Percentiles rank a stretch among this genome's conserved stretches.
Evolutionary conservation across 106 monocot species (phyloP).

Genomic region (Vanilla planifolia): DNA sequence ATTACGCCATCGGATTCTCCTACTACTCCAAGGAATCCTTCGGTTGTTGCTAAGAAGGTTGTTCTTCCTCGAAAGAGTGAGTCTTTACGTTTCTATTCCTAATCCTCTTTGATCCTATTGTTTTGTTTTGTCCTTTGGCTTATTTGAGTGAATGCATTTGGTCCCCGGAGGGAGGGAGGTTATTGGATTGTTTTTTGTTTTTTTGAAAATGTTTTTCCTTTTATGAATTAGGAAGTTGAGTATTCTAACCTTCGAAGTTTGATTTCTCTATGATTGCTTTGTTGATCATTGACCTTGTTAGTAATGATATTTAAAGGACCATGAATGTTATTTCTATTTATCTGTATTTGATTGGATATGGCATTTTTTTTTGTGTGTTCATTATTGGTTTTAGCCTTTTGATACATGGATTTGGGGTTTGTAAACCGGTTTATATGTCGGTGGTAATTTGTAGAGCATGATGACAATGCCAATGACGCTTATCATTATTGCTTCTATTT

Average conservation of each 20-base stretch:
- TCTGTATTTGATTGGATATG: too few relatives aligned
- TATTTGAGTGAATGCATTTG: conserved; percentile 3
- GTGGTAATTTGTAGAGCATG: too few relatives aligned
- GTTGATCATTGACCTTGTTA: neutral
- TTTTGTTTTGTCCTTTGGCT: neutral
- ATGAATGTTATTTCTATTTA: neutral
- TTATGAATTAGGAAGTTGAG: neutral
- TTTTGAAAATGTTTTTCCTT: too few relatives aligned
- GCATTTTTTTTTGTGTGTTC: too few relatives aligned
- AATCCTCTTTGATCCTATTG: neutral
- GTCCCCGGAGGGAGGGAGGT: neutral
- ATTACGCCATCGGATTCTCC: conserved; percentile 20
- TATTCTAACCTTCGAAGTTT: too few relatives aligned
- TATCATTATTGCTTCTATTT: too few relatives aligned
- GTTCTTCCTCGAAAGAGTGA: conserved; percentile 59
- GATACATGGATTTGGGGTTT: too few relatives aligned
- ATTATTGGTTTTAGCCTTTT: too few relatives aligned
- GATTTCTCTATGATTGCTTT: conserved; percentile 3
- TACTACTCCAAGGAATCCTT: neutral
- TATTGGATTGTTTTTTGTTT: neutral
- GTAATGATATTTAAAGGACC: neutral
- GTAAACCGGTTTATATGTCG: too few relatives aligned
- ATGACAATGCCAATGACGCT: too few relatives aligned
- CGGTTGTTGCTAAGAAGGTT: conserved; percentile 16
- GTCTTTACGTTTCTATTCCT: neutral